These are phyloP conservation scores for Claviceps pazoutovae DNA, from an alignment of 2,329 filamentous ascomycete species.

Conservation along the genomic window DNA sequence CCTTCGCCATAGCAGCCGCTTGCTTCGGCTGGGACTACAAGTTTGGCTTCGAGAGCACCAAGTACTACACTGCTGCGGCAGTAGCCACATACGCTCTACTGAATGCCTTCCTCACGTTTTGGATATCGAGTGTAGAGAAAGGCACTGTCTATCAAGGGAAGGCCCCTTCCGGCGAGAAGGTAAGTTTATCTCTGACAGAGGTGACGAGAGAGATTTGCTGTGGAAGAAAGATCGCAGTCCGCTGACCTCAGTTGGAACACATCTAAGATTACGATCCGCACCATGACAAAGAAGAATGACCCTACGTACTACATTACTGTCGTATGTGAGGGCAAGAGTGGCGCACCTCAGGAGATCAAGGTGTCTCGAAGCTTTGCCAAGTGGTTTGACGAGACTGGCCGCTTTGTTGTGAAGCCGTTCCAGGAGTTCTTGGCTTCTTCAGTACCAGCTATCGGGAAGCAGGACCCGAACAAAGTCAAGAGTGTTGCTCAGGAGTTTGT, in stretches of 20 bases:
- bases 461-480: conserved; percentile 46
- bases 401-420: conserved; percentile 62
- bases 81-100: conserved; percentile 68
- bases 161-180: conserved; percentile 51
- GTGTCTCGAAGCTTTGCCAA: conserved; percentile 52
- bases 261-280: conserved; percentile 55
- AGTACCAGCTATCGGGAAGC: conserved; percentile 49
- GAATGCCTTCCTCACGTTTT: conserved; percentile 65
- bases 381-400: conserved; percentile 64
- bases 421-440: conserved; percentile 62
- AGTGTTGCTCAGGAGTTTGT: conserved; percentile 22
- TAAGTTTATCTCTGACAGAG: conserved; percentile 19
- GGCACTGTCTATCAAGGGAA: conserved; percentile 68
- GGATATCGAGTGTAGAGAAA: conserved; percentile 74
- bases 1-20: conserved; percentile 64
- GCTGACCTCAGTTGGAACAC: conserved; percentile 4
- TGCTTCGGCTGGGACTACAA: conserved; percentile 90
- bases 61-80: conserved; percentile 64
- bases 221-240: neutral
- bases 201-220: neutral
- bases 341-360: conserved; percentile 30
- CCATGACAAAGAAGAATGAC: conserved; percentile 62
- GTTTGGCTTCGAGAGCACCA: conserved; percentile 76
- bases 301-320: conserved; percentile 69
- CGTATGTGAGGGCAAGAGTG: conserved; percentile 29